A percentile compares a stretch with the other conserved stretches of the same genome.
These are phyloP conservation scores for Scenedesmus sp. DNA, from an alignment of 163 green algal genomes.

Conservation along the genomic window DNA sequence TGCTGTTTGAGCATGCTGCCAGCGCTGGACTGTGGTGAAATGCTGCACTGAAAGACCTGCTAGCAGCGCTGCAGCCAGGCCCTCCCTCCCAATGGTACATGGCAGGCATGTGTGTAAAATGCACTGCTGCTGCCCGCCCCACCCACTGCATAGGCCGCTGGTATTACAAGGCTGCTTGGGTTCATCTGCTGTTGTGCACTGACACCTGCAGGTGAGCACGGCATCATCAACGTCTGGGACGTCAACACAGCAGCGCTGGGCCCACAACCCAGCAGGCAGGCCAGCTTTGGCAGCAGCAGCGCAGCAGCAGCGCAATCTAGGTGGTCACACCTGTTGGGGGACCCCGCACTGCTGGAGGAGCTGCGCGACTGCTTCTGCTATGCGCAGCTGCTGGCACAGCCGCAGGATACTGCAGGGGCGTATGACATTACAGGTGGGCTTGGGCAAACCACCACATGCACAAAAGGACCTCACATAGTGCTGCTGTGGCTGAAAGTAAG, in stretches of 20 bases:
- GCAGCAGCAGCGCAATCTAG: not conserved
- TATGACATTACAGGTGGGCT: slow-evolving; percentile 60
- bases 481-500: too few species aligned
- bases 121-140: not conserved
- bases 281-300: slow-evolving; percentile 8
- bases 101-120: too few species aligned
- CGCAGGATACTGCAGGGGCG: slow-evolving; percentile 63
- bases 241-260: slow-evolving; percentile 65
- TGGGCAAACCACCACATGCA: too few species aligned
- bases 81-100: too few species aligned
- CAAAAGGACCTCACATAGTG: too few species aligned
- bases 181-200: not conserved
- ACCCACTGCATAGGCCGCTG: too few species aligned
- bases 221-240: slow-evolving; percentile 69
- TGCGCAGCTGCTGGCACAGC: slow-evolving; percentile 74
- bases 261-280: slow-evolving; percentile 5
- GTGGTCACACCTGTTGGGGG: slow-evolving; percentile 63
- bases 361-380: slow-evolving; percentile 81
- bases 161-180: not conserved
- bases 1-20: too few species aligned
- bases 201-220: slow-evolving; percentile 61
- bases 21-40: too few species aligned
- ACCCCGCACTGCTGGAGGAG: slow-evolving; percentile 71
- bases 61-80: too few species aligned
- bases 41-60: too few species aligned